Evolutionary conservation across 306 rosid genomes (phyloP), one percentile per base, ranked within the genome.

Genomic region (Dalbergia cochinchinensis): DNA sequence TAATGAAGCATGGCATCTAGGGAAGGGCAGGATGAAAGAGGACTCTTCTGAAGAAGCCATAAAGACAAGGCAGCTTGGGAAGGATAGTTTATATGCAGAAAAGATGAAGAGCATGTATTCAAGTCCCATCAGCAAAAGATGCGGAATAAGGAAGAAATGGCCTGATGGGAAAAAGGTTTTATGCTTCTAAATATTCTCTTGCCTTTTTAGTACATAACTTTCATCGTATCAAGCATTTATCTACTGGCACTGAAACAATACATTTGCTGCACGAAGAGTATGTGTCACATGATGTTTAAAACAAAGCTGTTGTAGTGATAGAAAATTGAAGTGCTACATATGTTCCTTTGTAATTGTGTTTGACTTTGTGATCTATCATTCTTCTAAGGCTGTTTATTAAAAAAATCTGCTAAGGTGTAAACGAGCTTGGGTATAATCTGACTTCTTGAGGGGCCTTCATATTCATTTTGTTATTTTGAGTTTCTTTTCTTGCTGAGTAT

Each of bases 261-360:
- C 31, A 26, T 16, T 42, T 20, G 60, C 77, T 77, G 58, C 18
- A 34, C 45, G 55, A 78, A 72, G 63, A 33, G 67, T 44, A 15
- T 39, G 8, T 14, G 16, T 22, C 76, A 3, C 39, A 63, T 57
- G 55, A 18, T 47, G 35, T 44, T 35, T 63, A 14, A 50, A 79
- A 48, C 16, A 59, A 44, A 44, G 14, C 62, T 55, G 42, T 74
- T 59, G 58, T 50, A 31, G 22, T 13, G 60, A 35, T 64, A 37
- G 48, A 18, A 76, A 62, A 16, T 76, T 18, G 66, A 50, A 80
- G 69, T 5, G 48, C 15, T 59, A 61, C 19, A 55, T 69, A 57
- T 63, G 26, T 65, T 80, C 19, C 26, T 51, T 66, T 71, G 45
- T 26, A 5, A 71, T 51, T 54, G 13, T 34, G 18, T 64, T 64